Evolutionary conservation across 306 rosid species (phyloP).

Genomic region (Luffa acutangula): DNA sequence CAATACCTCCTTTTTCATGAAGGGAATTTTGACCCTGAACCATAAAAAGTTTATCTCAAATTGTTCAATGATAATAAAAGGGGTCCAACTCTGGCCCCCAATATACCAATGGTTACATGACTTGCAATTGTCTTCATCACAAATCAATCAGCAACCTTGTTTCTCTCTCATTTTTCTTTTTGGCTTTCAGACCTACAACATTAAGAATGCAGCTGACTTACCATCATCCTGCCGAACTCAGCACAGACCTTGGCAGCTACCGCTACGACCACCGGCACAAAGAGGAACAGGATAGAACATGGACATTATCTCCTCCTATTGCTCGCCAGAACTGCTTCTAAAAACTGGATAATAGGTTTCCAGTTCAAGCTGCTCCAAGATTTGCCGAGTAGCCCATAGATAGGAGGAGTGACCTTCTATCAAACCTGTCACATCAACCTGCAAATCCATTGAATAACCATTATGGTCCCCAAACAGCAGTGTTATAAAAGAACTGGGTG

Average conservation of each 20-base stretch:
- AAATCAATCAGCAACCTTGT: not conserved
- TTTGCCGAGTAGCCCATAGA: constrained; percentile 59
- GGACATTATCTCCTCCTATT: not conserved
- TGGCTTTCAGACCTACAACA: not conserved
- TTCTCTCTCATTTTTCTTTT: not conserved
- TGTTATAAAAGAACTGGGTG: not conserved
- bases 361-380: constrained; percentile 60
- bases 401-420: constrained; percentile 88
- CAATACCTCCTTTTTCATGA: not conserved
- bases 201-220: not conserved
- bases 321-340: constrained; percentile 12
- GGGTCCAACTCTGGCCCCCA: not conserved
- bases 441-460: constrained; percentile 13
- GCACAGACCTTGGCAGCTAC: not conserved
- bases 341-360: constrained; percentile 63
- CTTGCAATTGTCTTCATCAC: not conserved
- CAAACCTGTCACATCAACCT: constrained; percentile 72
- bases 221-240: not conserved
- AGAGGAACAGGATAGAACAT: not conserved
- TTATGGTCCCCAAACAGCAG: not conserved
- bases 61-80: not conserved
- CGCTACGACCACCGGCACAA: not conserved
- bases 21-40: not conserved
- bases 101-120: not conserved
- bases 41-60: not conserved